These are phyloP conservation scores for Rauvolfia tetraphylla DNA, from an alignment of 257 asterid genomes.

Conservation along the genomic window DNA sequence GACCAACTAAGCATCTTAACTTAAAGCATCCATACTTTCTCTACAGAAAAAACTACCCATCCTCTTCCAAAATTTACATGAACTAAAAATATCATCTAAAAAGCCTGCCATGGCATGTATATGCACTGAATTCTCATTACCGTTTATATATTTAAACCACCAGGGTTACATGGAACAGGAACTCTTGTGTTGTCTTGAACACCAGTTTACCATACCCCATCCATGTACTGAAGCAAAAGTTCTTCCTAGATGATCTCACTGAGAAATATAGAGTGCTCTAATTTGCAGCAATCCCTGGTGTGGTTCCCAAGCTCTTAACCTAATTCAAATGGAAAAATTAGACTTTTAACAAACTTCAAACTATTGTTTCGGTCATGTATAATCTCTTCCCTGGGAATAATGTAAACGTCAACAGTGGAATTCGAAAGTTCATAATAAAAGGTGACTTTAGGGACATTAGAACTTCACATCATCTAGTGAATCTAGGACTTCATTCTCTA, in stretches of 20 bases:
- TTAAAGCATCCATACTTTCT: not conserved
- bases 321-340: conserved; percentile 4
- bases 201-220: conserved; percentile 11
- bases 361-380: not conserved
- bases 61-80: not conserved
- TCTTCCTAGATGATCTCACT: conserved; percentile 11
- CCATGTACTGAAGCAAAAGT: conserved; percentile 7
- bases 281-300: conserved; percentile 5
- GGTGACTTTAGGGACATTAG: not conserved
- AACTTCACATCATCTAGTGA: not conserved
- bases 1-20: not conserved
- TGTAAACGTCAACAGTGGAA: not conserved
- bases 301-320: conserved; percentile 6
- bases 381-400: conserved; percentile 3
- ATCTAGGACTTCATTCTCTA: not conserved
- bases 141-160: conserved; percentile 7
- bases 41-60: not conserved
- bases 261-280: conserved; percentile 10
- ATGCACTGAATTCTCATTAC: conserved; percentile 7
- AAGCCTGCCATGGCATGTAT: conserved; percentile 2
- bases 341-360: conserved; percentile 10
- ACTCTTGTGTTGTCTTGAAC: conserved; percentile 9
- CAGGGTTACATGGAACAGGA: conserved; percentile 4
- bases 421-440: not conserved
- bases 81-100: conserved; percentile 1